phyloP scores from a whole-genome alignment of 805 yeast species.

The Saccharomyces eubayanus region DNA sequence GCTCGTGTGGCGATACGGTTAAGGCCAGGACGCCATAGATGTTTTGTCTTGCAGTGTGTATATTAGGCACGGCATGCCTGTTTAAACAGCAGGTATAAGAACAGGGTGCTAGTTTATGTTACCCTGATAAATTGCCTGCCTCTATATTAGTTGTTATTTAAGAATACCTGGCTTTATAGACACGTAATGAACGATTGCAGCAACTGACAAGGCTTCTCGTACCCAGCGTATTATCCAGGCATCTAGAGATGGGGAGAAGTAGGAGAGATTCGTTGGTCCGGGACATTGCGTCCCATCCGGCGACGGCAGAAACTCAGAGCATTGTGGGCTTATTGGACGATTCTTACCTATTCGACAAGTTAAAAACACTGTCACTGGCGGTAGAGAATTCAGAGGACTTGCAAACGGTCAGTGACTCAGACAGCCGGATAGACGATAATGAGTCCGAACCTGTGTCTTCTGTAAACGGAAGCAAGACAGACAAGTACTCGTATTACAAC shows the following conservation, averaged over 20 bases:
- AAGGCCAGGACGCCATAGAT: too few species aligned
- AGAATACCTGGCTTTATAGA: not conserved
- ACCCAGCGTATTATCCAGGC: not conserved
- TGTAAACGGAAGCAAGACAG: not conserved
- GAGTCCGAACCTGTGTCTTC: not conserved
- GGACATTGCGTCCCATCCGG: constrained; percentile 43
- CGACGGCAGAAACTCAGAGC: constrained; percentile 12
- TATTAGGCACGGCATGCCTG: too few species aligned
- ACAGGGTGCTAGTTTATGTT: not conserved
- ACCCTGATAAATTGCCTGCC: not conserved
- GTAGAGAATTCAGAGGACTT: not conserved
- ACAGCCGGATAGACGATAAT: not conserved
- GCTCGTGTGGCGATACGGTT: too few species aligned
- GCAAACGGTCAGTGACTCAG: not conserved
- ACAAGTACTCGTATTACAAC: constrained; percentile 14
- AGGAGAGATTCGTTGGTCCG: constrained; percentile 59
- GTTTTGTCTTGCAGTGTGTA: not conserved
- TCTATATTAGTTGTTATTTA: not conserved
- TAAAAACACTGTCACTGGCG: constrained; percentile 14
- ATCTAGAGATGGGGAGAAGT: constrained; percentile 28
- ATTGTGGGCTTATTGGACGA: constrained; percentile 24
- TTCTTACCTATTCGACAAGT: constrained; percentile 15
- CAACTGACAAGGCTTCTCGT: not conserved
- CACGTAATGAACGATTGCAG: not conserved
- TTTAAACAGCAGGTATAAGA: too few species aligned